Evolutionary conservation across 441 rosid species (phyloP), one percentile per base, ranked within the genome.

Genomic region (Pelargonium australe): DNA sequence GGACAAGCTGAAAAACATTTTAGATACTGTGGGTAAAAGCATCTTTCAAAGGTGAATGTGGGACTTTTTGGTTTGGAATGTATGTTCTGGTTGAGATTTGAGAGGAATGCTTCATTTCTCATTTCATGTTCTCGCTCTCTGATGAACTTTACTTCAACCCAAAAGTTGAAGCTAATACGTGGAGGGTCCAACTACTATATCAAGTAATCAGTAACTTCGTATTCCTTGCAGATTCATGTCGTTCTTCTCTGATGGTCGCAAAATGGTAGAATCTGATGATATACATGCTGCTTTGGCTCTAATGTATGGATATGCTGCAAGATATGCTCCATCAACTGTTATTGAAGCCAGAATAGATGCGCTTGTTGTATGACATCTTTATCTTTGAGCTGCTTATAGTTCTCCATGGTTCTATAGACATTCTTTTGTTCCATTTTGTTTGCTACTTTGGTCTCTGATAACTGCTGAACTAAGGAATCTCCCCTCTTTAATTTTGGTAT

Each of bases 291-390:
- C 98, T 73, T 82, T 95, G 81, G 99, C 99, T 74, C 83, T 95
- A 82, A 95, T 95, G 99, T 95, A 95, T 77, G 99, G 99, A 80
- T 95, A 92, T 88, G 98, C 99, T 71, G 99, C 99, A 70, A 91
- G 88, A 87, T 95, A 95, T 84, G 99, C 99, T 62, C 97, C 97
- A 49, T 81, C 99, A 71, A 79, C 95, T 40, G 97, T 95, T 77
- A 95, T 95, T 80, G 98, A 95, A 85, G 99, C 98, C 77, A 85
- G 99, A 84, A 95, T 95, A 71, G 95, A 95, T 76, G 99, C 98
- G 49, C 96, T 95, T 75, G 86, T 95, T 74, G 99, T 95, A 92
- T 74, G 99, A 34, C 47, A 66, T 71, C 71, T 63, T 67, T 72
- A 68, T 53, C 53, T 77, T 63, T 71, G 58, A 67, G 55, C 60